Conservation (phyloP, 1,284 basidiomycete genomes). For the Irpex rosettiformis region DNA sequence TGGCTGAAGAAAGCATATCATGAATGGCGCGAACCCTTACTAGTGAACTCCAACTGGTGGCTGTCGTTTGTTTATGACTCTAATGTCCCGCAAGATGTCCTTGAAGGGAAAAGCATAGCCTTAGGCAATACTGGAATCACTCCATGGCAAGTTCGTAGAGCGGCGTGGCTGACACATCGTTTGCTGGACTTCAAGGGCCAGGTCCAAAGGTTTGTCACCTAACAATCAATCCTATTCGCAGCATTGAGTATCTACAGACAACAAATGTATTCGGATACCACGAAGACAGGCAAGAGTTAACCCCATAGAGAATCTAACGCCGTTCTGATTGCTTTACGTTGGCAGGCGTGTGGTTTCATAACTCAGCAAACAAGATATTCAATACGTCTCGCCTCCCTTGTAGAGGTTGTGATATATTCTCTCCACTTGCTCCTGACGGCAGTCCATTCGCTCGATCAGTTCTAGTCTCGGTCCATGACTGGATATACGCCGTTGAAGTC, state of each 20-base stretch:
- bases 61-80: conserved; percentile 75
- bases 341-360: conserved; percentile 65
- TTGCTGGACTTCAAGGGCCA: conserved; percentile 78
- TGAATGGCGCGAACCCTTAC: conserved; percentile 83
- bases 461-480: conserved; percentile 76
- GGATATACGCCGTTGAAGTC: conserved; percentile 79
- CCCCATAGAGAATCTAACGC: neutral
- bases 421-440: conserved; percentile 37
- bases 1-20: conserved; percentile 92
- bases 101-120: conserved; percentile 32
- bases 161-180: conserved; percentile 80
- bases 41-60: conserved; percentile 98
- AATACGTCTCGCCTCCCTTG: conserved; percentile 75
- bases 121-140: conserved; percentile 50
- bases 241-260: conserved; percentile 35
- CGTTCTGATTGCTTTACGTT: neutral
- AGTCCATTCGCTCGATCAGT: conserved; percentile 56
- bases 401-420: conserved; percentile 61
- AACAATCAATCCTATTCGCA: neutral
- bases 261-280: conserved; percentile 52
- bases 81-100: conserved; percentile 44
- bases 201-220: conserved; percentile 51
- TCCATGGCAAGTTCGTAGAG: conserved; percentile 83
- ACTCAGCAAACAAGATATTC: conserved; percentile 64
- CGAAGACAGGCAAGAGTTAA: conserved; percentile 43